These are phyloP conservation scores for Cyclanthera cordifolia DNA, from an alignment of 306 rosid species.

Conservation along the genomic window DNA sequence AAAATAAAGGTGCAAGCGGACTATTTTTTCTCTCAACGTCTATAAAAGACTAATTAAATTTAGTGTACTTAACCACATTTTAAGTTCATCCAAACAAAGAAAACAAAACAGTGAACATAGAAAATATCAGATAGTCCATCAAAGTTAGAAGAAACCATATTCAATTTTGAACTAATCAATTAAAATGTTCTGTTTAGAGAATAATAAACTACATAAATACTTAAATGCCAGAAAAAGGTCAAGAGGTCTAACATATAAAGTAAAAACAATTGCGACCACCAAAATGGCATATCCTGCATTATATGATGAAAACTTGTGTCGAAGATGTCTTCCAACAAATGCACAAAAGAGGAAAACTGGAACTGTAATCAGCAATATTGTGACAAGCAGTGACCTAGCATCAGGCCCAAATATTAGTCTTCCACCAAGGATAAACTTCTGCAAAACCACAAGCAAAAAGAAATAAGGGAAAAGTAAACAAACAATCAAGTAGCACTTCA, in stretches of 20 bases:
- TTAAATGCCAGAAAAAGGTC: not conserved
- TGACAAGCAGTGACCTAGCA: slow-evolving; percentile 66
- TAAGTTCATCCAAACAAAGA: not conserved
- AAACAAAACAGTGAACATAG: not conserved
- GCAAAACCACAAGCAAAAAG: slow-evolving; percentile 24
- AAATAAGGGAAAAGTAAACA: not conserved
- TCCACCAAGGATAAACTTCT: slow-evolving; percentile 81
- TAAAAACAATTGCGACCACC: slow-evolving; percentile 55
- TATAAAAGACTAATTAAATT: not conserved
- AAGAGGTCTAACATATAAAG: slow-evolving; percentile 48
- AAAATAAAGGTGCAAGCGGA: not conserved
- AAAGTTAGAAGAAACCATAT: not conserved
- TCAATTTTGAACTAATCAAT: not conserved
- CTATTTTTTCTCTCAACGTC: not conserved
- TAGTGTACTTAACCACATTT: not conserved
- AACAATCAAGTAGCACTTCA: not conserved
- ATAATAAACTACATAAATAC: not conserved
- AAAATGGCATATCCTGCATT: slow-evolving; percentile 61
- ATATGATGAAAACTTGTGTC: slow-evolving; percentile 56
- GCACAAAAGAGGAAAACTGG: slow-evolving; percentile 65
- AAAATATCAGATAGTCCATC: too few relatives aligned
- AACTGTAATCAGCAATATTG: slow-evolving; percentile 55
- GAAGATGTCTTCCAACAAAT: slow-evolving; percentile 75
- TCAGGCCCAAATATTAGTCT: slow-evolving; percentile 90
- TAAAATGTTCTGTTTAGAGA: not conserved